These are phyloP conservation scores for Kodamaea fukazawae DNA, from an alignment of 805 yeast species.

Conservation along the genomic window DNA sequence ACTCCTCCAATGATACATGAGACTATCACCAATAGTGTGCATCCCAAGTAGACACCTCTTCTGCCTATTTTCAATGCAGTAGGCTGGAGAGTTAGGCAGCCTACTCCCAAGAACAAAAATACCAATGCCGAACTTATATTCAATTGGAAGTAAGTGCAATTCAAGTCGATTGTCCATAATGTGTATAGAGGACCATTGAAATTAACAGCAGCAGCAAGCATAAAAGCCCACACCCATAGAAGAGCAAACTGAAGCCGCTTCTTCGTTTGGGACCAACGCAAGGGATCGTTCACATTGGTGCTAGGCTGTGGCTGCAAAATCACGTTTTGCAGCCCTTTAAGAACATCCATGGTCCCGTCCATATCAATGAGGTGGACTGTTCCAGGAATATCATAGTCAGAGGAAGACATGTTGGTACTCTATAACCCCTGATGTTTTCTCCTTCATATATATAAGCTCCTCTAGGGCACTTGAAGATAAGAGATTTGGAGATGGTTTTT, in stretches of 20 bases:
- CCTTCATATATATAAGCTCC: too few relatives aligned
- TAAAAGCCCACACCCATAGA: slow-evolving; percentile 25
- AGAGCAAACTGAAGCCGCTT: slow-evolving; percentile 28
- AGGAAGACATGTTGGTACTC: too few relatives aligned
- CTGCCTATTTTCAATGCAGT: slow-evolving; percentile 30
- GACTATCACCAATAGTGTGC: slow-evolving; percentile 25
- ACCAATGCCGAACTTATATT: slow-evolving; percentile 48
- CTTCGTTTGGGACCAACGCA: slow-evolving; percentile 29
- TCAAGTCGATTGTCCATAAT: slow-evolving; percentile 28
- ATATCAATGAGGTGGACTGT: slow-evolving; percentile 48
- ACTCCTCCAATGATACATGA: slow-evolving; percentile 32
- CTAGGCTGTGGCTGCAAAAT: slow-evolving; percentile 37
- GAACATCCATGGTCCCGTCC: slow-evolving; percentile 29
- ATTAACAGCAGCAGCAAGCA: slow-evolving; percentile 23
- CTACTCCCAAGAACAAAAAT: slow-evolving; percentile 47
- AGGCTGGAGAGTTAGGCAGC: slow-evolving; percentile 35
- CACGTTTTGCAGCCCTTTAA: slow-evolving; percentile 26
- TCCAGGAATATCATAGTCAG: slow-evolving; percentile 49
- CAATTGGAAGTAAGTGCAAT: slow-evolving; percentile 35
- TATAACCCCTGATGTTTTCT: too few relatives aligned
- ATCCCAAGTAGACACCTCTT: slow-evolving; percentile 25
- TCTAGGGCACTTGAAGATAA: too few relatives aligned
- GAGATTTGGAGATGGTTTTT: too few relatives aligned
- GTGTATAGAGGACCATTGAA: slow-evolving; percentile 36
- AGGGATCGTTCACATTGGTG: slow-evolving; percentile 32